phyloP scores from a whole-genome alignment of 352 stramenopile species.

The Globisporangium canariense region DNA sequence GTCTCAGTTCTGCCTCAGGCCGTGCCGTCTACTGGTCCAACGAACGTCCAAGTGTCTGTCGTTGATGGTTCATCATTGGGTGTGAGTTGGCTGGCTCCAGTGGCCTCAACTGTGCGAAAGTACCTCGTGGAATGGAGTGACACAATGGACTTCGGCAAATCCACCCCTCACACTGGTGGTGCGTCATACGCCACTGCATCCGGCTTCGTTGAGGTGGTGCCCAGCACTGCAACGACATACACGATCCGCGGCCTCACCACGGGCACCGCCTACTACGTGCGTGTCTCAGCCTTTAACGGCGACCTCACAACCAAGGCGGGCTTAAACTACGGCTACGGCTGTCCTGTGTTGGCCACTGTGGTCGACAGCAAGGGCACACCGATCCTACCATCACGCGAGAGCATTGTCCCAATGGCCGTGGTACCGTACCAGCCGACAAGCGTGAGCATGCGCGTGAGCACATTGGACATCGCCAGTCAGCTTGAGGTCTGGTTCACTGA shows the following conservation, averaged over 20 bases:
- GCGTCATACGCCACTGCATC: slow-evolving; percentile 48
- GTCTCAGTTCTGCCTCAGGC: slow-evolving; percentile 35
- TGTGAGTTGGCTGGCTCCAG: slow-evolving; percentile 56
- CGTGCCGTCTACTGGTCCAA: slow-evolving; percentile 47
- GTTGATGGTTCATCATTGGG: slow-evolving; percentile 61
- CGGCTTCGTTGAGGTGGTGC: slow-evolving; percentile 46
- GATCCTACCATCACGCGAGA: slow-evolving; percentile 20
- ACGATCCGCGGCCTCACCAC: slow-evolving; percentile 79
- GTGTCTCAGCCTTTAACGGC: slow-evolving; percentile 89
- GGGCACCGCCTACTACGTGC: slow-evolving; percentile 83
- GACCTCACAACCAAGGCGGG: slow-evolving; percentile 22
- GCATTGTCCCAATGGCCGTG: slow-evolving; percentile 45
- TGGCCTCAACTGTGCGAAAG: slow-evolving; percentile 30
- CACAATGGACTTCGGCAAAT: slow-evolving; percentile 18
- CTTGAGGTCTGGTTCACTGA: slow-evolving; percentile 74
- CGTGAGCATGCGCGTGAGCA: slow-evolving; percentile 77
- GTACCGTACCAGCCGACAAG: slow-evolving; percentile 63
- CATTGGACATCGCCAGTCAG: slow-evolving; percentile 63
- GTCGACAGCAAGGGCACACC: slow-evolving; percentile 23
- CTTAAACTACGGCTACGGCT: slow-evolving; percentile 52
- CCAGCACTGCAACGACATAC: slow-evolving; percentile 38
- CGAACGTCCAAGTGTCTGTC: slow-evolving; percentile 50
- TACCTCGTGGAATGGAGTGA: slow-evolving; percentile 63
- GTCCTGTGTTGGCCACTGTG: slow-evolving; percentile 48
- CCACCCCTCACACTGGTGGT: slow-evolving; percentile 23